These are phyloP conservation scores for Hordeum marinum DNA, from an alignment of 176 grass and related monocot species.

Conservation along the genomic window DNA sequence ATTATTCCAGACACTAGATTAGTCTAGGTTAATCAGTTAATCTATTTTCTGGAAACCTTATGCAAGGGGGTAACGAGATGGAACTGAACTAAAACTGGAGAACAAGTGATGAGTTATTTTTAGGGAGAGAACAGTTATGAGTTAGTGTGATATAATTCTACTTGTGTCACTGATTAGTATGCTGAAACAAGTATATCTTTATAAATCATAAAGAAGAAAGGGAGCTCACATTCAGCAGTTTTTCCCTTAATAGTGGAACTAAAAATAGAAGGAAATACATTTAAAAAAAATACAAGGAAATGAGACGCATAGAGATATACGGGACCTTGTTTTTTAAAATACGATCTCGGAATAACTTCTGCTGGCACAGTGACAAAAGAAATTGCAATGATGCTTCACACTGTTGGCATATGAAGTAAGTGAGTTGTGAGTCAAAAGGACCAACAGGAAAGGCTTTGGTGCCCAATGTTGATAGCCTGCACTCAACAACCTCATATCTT, in stretches of 20 bases:
- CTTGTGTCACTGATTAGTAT: constrained; percentile 1
- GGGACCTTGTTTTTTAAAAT: constrained; percentile 85
- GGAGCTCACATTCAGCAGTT: neutral
- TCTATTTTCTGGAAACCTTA: neutral
- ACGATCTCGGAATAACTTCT: constrained; percentile 79
- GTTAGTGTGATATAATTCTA: neutral
- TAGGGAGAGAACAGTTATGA: neutral
- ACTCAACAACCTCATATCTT: constrained; percentile 70
- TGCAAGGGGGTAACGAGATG: neutral
- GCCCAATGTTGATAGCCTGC: constrained; percentile 43
- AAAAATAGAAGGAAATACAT: constrained; percentile 4
- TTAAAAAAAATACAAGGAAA: constrained; percentile 1
- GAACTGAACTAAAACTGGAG: neutral
- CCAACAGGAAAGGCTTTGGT: constrained; percentile 28
- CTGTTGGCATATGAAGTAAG: constrained; percentile 83
- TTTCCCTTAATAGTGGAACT: neutral
- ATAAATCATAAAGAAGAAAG: neutral
- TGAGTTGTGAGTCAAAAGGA: constrained; percentile 38
- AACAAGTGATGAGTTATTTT: neutral
- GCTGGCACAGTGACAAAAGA: constrained; percentile 87
- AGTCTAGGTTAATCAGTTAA: neutral
- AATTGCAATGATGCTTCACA: constrained; percentile 87
- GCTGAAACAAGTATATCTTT: neutral
- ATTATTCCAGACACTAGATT: neutral
- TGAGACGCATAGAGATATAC: constrained; percentile 5